A percentile compares a stretch with the other conserved stretches of the same genome.
These are phyloP conservation scores for Malassezia caprae DNA, from an alignment of 1,284 basidiomycete genomes.

Conservation along the genomic window DNA sequence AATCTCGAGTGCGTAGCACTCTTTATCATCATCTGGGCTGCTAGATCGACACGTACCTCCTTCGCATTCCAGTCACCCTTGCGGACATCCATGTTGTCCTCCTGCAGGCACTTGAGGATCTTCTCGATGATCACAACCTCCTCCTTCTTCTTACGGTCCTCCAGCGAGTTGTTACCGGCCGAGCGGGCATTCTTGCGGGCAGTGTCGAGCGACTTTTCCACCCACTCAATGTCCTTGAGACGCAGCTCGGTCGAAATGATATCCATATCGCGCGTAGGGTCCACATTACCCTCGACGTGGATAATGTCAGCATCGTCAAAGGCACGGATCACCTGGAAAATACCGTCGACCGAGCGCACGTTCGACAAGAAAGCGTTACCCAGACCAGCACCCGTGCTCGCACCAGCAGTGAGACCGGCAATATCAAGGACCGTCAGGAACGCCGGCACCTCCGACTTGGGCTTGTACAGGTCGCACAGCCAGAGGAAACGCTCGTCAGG, in stretches of 20 bases:
- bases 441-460: conserved; percentile 74
- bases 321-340: conserved; percentile 95
- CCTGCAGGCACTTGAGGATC: conserved; percentile 66
- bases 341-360: conserved; percentile 95
- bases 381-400: conserved; percentile 92
- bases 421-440: conserved; percentile 98
- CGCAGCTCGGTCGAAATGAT: conserved; percentile 73
- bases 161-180: conserved; percentile 64
- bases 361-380: conserved; percentile 97
- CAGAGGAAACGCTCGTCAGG: conserved; percentile 90
- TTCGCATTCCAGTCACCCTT: conserved; percentile 93
- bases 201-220: conserved; percentile 75
- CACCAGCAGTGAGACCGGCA: conserved; percentile 89
- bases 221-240: conserved; percentile 98
- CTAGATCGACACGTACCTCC: conserved; percentile 64
- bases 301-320: conserved; percentile 98
- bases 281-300: conserved; percentile 96
- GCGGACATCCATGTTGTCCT: conserved; percentile 80
- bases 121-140: conserved; percentile 79
- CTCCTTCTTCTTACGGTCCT: conserved; percentile 92
- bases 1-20: conserved; percentile 58
- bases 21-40: conserved; percentile 61
- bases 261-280: conserved; percentile 92
- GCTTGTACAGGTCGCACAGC: conserved; percentile 85
- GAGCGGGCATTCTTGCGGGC: conserved; percentile 35